Evolutionary conservation across 495 filamentous ascomycete species (phyloP), one percentile per base, ranked within the genome.

Genomic region (Aspergillus asperescens): DNA sequence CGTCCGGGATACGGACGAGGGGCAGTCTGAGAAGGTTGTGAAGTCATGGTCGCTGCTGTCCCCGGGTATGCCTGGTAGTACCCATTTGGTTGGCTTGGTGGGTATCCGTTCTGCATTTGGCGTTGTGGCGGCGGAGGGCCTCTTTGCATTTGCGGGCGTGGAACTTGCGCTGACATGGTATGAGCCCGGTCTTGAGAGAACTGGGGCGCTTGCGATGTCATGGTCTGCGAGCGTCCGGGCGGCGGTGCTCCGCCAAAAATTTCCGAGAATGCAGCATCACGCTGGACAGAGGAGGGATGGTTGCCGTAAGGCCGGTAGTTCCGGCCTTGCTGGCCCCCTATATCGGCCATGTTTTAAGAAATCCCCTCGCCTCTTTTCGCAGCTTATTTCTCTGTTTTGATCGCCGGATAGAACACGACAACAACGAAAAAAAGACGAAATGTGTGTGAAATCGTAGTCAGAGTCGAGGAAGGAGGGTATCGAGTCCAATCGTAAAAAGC

Each of bases 231-330:
- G 57, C 89, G 84, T 46, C 93, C 92, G 39, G 88, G 88, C 31
- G 87, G 89, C 41, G 88, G 89, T 43, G 87, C 81, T 62, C 83
- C 82, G 56, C 93, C 93, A 62, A 99, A 99, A 60, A 99, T 99
- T 71, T 90, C 89, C 49, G 87, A 88, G 70, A 94, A 98, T 28
- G 91, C 93, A 61, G 88, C 90, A 79, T 98, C 92, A 71, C 93
- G 84, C 70, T 94, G 88, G 61, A 80, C 77, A 64, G 81, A 80
- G 43, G 85, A 81, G 28, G 86, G 70, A 64, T 83, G 79, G 55
- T n/a, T n/a, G n/a, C 82, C 85, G 68, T 88, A 86, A 54, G 80
- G 79, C 62, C 77, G 75, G 72, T 84, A 82, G 59, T 82, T 77
- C 71, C 86, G 76, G 74, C 83, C 80, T 67, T 88, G 86, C 67